These are phyloP conservation scores for Amanita rimosa DNA, from an alignment of 768 basidiomycete species.

Conservation along the genomic window DNA sequence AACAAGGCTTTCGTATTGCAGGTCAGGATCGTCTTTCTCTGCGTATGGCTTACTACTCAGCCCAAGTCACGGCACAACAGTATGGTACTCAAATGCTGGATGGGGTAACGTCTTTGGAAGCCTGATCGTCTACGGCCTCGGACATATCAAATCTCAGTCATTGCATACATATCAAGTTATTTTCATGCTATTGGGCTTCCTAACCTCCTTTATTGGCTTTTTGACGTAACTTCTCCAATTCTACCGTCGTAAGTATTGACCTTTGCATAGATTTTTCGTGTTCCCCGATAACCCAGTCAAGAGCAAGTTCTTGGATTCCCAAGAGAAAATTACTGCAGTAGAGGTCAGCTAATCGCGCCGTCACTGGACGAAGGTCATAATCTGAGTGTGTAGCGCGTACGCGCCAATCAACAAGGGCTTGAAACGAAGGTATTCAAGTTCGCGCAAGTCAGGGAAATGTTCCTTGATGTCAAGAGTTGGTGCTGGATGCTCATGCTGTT, in stretches of 20 bases:
- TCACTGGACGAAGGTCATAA: background rate
- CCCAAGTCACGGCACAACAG: constrained; percentile 11
- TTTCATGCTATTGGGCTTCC: constrained; percentile 17
- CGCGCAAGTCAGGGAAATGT: constrained; percentile 19
- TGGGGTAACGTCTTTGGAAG: constrained; percentile 24
- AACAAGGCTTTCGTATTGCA: constrained; percentile 22
- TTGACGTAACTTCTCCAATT: constrained; percentile 11
- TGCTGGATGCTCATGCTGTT: constrained; percentile 20
- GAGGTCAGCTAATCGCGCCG: constrained; percentile 13
- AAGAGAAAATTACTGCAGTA: constrained; percentile 21
- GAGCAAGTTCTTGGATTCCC: constrained; percentile 18
- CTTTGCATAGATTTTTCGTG: constrained; percentile 15
- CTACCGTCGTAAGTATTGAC: background rate
- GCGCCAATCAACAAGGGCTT: constrained; percentile 24
- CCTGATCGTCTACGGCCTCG: constrained; percentile 24
- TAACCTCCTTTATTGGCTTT: constrained; percentile 17
- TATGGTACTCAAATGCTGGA: constrained; percentile 20
- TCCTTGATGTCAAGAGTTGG: constrained; percentile 24
- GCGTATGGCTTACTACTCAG: background rate
- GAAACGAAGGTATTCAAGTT: constrained; percentile 22
- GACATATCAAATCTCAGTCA: constrained; percentile 16
- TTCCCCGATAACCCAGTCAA: constrained; percentile 23
- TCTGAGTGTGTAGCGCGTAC: constrained; percentile 13
- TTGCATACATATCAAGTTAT: constrained; percentile 20
- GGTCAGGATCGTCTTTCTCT: constrained; percentile 10